A percentile compares a stretch with the other conserved stretches of the same genome.
Evolutionary conservation across 2,329 filamentous ascomycete species (phyloP).

Genomic region (Alternaria sp.): DNA sequence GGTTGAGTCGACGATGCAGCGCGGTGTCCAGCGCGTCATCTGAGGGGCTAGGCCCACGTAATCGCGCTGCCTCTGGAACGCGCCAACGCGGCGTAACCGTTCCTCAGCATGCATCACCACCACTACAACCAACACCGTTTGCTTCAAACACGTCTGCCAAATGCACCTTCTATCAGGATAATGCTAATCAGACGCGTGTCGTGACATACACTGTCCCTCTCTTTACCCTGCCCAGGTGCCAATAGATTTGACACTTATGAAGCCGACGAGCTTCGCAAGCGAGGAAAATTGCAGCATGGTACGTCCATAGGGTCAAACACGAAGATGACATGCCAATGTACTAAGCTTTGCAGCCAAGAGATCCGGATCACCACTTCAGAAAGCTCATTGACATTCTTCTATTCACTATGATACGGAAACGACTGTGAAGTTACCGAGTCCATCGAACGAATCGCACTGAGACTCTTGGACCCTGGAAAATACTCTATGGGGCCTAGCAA

Average conservation of each 20-base stretch:
- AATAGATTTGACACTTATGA: background rate
- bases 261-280: background rate
- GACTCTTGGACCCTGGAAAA: background rate
- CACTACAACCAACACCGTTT: background rate
- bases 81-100: background rate
- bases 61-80: background rate
- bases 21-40: background rate
- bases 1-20: background rate
- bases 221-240: background rate
- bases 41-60: background rate
- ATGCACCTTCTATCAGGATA: background rate
- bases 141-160: background rate
- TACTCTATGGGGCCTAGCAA: background rate
- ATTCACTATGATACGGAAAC: background rate
- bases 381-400: background rate
- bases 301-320: background rate
- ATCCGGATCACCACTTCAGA: background rate
- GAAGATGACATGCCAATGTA: background rate
- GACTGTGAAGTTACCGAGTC: background rate
- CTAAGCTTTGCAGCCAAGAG: background rate
- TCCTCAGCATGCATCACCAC: background rate
- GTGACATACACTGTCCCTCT: background rate
- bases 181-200: background rate
- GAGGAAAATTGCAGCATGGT: background rate
- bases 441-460: background rate